A percentile compares a stretch with the other conserved stretches of the same genome.
Conservation (phyloP, 331 rosid species). For the Quercus lobata region DNA sequence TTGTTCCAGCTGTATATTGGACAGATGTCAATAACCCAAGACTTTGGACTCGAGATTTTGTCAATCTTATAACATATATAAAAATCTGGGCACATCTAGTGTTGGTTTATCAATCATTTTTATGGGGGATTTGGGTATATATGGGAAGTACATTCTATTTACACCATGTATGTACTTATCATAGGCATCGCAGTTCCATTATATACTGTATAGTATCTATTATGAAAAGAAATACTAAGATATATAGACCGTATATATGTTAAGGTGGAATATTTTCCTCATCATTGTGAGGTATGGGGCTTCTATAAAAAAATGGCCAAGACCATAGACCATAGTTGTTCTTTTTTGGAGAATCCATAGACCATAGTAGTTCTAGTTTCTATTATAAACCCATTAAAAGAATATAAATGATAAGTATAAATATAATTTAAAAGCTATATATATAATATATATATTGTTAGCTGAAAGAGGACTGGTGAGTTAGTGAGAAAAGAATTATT, state of each 20-base stretch:
- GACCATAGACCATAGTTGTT: background rate
- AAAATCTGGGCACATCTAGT: background rate
- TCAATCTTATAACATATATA: background rate
- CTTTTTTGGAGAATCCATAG: background rate
- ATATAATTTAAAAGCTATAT: background rate
- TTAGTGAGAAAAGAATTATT: conserved; percentile 13
- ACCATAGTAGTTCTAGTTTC: conserved; percentile 1
- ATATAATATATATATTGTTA: background rate
- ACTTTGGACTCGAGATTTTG: background rate
- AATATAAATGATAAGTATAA: background rate
- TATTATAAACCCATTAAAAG: background rate
- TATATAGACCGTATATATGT: background rate
- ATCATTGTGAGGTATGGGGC: conserved; percentile 30
- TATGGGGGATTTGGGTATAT: conserved; percentile 17
- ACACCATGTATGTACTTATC: conserved; percentile 21
- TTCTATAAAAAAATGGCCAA: conserved; percentile 14
- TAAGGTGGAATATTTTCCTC: conserved; percentile 14
- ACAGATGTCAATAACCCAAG: conserved; percentile 15
- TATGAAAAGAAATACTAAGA: background rate
- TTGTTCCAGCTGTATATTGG: background rate
- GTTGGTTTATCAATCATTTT: conserved; percentile 28
- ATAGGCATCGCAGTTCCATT: conserved; percentile 13
- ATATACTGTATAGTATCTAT: conserved; percentile 9
- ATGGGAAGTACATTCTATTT: conserved; percentile 34
- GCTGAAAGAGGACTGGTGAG: conserved; percentile 11